These are phyloP conservation scores for Discostella stelligeroides DNA, from an alignment of 108 stramenopile species.

Conservation along the genomic window DNA sequence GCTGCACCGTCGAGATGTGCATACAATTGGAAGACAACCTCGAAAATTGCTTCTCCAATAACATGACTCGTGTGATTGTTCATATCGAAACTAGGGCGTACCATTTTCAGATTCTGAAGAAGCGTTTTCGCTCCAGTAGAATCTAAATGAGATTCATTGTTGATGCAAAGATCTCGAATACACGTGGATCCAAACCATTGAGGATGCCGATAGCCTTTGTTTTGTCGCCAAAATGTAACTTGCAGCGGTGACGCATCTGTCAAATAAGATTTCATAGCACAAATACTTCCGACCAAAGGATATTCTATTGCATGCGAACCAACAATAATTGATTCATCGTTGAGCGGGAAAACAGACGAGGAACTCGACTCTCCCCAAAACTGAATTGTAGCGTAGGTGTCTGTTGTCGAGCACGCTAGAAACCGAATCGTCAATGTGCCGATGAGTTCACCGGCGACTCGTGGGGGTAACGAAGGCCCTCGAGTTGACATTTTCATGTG, in stretches of 20 bases:
- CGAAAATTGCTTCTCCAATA: slow-evolving; percentile 19
- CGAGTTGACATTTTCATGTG: not conserved
- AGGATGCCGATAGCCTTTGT: not conserved
- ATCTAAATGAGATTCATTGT: not conserved
- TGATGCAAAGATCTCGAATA: slow-evolving; percentile 24
- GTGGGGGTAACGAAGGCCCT: slow-evolving; percentile 34
- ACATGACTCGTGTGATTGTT: not conserved
- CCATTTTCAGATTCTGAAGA: not conserved
- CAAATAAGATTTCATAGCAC: slow-evolving; percentile 26
- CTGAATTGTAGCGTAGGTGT: slow-evolving; percentile 25
- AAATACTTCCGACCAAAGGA: slow-evolving; percentile 26
- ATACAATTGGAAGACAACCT: slow-evolving; percentile 13
- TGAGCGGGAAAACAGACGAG: slow-evolving; percentile 1
- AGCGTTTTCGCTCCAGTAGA: slow-evolving; percentile 9
- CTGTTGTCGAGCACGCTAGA: slow-evolving; percentile 19
- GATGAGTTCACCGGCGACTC: slow-evolving; percentile 19
- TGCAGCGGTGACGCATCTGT: slow-evolving; percentile 45
- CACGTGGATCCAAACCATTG: slow-evolving; percentile 12
- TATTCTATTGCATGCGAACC: slow-evolving; percentile 16
- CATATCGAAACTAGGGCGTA: not conserved
- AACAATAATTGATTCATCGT: not conserved
- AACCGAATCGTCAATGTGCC: slow-evolving; percentile 36
- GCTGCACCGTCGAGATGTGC: not conserved
- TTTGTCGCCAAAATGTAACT: slow-evolving; percentile 11
- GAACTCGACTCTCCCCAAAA: slow-evolving; percentile 41